Evolutionary conservation across 495 filamentous ascomycete genomes (phyloP), one percentile per base, ranked within the genome.

Genomic region (Aspergillus avenaceus): DNA sequence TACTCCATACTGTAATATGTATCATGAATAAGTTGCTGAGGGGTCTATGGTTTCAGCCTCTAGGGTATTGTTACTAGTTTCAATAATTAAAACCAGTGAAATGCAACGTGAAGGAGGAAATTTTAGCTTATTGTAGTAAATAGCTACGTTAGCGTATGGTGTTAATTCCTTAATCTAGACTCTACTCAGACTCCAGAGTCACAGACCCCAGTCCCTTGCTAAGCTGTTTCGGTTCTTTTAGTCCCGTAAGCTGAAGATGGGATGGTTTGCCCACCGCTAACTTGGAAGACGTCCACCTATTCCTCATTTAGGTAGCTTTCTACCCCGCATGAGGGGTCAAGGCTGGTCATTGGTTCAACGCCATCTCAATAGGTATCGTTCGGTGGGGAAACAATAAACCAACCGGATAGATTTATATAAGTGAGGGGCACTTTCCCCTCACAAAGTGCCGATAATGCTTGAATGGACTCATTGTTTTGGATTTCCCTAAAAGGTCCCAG

Each of bases 241-340:
- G n/a, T n/a, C n/a, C n/a, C n/a, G n/a, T n/a, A n/a, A n/a, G n/a
- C n/a, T n/a, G n/a, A n/a, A n/a, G n/a, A n/a, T n/a, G n/a, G 23
- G 41, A 9, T n/a, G 19, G 40, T 22, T 8, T 24, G 18, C 14
- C 8, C 18, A 16, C n/a, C n/a, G n/a, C n/a, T n/a, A n/a, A n/a
- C n/a, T n/a, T n/a, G n/a, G n/a, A n/a, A n/a, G n/a, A 8, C 2
- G 9, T 31, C 8, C n/a, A 23, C 38, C 25, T 29, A 45, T 38
- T 13, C 40, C 25, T 43, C 1, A 43, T 43, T 23, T 24, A 19
- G 12, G 26, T n/a, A 25, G 40, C 40, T 21, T 18, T 28, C n/a
- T 21, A 27, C 42, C 42, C 42, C 42, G 28, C 42, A 45, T 45
- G 42, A 25, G 42, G 42, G 42, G 42, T 45, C 24, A 21, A 7